Evolutionary conservation across 805 yeast genomes (phyloP).

Genomic region (Zygoascus flipseniorum): DNA sequence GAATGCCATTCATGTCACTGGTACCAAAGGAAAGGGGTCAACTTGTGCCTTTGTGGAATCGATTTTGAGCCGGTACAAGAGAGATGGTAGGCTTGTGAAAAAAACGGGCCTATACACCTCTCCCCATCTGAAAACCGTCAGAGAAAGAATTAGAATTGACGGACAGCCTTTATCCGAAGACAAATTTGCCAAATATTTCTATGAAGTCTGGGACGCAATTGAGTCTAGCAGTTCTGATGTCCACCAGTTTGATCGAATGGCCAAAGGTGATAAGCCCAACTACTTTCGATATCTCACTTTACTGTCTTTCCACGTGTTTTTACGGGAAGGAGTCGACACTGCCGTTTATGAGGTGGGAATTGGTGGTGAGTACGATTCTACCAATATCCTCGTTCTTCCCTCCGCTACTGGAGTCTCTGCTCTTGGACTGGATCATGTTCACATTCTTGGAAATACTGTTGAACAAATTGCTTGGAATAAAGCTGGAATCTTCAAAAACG

Average conservation of each 20-base stretch:
- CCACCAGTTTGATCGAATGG: conserved; percentile 62
- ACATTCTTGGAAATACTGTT: conserved; percentile 77
- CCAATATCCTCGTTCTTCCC: conserved; percentile 75
- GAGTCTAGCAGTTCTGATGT: conserved; percentile 49
- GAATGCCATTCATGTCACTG: conserved; percentile 86
- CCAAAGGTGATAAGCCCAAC: conserved; percentile 70
- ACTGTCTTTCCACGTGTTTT: conserved; percentile 81
- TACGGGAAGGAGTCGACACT: conserved; percentile 82
- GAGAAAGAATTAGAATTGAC: conserved; percentile 84
- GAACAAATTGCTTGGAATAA: conserved; percentile 94
- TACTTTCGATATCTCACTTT: conserved; percentile 88
- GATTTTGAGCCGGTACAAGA: conserved; percentile 57
- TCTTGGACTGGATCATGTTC: conserved; percentile 86
- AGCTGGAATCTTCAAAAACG: conserved; percentile 78
- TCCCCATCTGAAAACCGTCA: conserved; percentile 87
- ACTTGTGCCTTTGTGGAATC: conserved; percentile 91
- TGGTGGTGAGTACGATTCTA: conserved; percentile 97
- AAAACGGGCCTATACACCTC: conserved; percentile 92
- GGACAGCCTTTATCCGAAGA: conserved; percentile 79
- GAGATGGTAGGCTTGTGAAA: conserved; percentile 13
- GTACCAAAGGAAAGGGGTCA: conserved; percentile 98
- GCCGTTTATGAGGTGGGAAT: conserved; percentile 98
- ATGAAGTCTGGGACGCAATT: conserved; percentile 86
- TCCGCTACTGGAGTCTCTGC: conserved; percentile 78
- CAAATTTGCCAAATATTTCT: conserved; percentile 79